Evolutionary conservation across 176 grass and related monocot genomes (phyloP).

Genomic region (Tillandsia fasciculata): DNA sequence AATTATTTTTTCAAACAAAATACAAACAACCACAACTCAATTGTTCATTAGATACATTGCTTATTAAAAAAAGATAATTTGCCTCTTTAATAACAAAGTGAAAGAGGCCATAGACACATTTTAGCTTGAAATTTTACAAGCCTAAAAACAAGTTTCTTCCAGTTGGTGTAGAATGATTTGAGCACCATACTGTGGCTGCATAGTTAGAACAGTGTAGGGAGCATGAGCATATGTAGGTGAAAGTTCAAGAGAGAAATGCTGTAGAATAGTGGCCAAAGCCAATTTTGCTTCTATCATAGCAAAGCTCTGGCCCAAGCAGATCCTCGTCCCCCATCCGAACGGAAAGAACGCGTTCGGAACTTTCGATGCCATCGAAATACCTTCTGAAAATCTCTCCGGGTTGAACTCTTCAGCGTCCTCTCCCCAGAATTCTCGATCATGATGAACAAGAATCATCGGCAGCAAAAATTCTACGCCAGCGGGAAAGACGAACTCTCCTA

Average conservation of each 20-base stretch:
- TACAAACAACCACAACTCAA: too few species aligned
- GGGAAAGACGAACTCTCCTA: slow-evolving; percentile 44
- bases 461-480: slow-evolving; percentile 38
- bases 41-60: too few species aligned
- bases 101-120: not conserved
- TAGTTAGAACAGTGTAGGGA: slow-evolving; percentile 25
- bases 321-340: slow-evolving; percentile 55
- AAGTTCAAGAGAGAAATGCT: slow-evolving; percentile 42
- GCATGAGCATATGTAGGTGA: slow-evolving; percentile 49
- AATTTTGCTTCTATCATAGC: slow-evolving; percentile 61
- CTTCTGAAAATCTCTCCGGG: slow-evolving; percentile 49
- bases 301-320: slow-evolving; percentile 79
- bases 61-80: too few species aligned
- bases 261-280: slow-evolving; percentile 52
- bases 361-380: slow-evolving; percentile 52
- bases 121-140: not conserved
- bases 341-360: slow-evolving; percentile 46
- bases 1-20: too few species aligned
- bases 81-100: too few species aligned
- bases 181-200: slow-evolving; percentile 61
- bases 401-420: slow-evolving; percentile 48
- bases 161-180: slow-evolving; percentile 19
- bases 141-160: not conserved
- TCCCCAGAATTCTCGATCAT: slow-evolving; percentile 49
- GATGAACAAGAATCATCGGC: slow-evolving; percentile 46